These are phyloP conservation scores for Gilbertella persicaria DNA, from an alignment of 371 early-diverging fungal species.

Conservation along the genomic window DNA sequence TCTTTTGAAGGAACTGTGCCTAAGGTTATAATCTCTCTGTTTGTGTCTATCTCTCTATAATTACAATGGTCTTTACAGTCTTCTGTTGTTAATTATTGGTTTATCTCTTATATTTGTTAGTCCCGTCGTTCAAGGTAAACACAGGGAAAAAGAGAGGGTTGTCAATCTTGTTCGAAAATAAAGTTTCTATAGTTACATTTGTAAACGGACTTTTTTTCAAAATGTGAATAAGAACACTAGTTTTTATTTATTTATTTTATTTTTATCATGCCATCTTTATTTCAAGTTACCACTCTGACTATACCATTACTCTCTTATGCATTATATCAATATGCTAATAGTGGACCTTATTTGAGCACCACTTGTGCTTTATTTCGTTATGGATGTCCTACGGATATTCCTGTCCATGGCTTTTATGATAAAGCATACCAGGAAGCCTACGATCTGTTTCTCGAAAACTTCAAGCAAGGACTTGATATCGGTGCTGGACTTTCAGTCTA, in stretches of 20 bases:
- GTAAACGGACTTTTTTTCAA: no score
- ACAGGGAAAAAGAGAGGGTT: no score
- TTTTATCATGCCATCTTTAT: neutral
- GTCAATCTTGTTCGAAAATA: no score
- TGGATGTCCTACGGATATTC: slow-evolving; percentile 8
- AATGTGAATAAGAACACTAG: no score
- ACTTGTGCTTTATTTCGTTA: slow-evolving; percentile 1
- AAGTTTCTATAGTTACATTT: no score
- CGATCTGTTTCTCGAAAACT: slow-evolving; percentile 33
- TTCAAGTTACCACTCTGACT: neutral
- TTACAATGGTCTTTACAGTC: no score
- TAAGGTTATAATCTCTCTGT: no score
- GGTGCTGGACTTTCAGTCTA: slow-evolving; percentile 57
- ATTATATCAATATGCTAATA: neutral
- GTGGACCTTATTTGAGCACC: neutral
- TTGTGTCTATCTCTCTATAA: no score
- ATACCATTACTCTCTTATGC: neutral
- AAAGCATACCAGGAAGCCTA: slow-evolving; percentile 32
- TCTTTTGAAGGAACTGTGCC: no score
- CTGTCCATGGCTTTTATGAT: slow-evolving; percentile 25
- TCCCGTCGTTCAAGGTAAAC: no score
- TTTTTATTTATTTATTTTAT: neutral
- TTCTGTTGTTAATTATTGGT: no score
- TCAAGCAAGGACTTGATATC: slow-evolving; percentile 44
- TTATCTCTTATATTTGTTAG: no score